These are phyloP conservation scores for Royoungia palumana DNA, from an alignment of 768 basidiomycete species.

Conservation along the genomic window DNA sequence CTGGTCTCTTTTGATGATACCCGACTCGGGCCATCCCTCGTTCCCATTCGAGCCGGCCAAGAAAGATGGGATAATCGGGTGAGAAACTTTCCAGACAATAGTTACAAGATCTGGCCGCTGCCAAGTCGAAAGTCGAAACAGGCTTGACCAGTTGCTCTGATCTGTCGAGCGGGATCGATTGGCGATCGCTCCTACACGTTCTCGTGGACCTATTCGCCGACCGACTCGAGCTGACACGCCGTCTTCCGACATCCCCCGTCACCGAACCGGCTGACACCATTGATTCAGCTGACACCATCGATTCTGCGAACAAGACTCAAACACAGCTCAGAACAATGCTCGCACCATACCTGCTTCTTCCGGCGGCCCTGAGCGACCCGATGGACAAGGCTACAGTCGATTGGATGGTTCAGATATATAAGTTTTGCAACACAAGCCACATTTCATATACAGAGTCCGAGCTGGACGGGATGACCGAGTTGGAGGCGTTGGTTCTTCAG, in stretches of 20 bases:
- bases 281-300: constrained; percentile 6
- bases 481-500: too few species aligned
- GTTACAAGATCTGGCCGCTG: constrained; percentile 16
- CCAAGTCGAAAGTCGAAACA: constrained; percentile 7
- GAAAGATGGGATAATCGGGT: constrained; percentile 34
- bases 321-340: constrained; percentile 20
- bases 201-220: constrained; percentile 20
- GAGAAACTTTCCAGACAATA: constrained; percentile 19
- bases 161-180: constrained; percentile 31
- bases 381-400: background rate
- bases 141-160: constrained; percentile 7
- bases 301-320: constrained; percentile 1
- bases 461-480: constrained; percentile 18
- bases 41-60: constrained; percentile 19
- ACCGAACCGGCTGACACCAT: constrained; percentile 9
- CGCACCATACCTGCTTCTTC: constrained; percentile 20
- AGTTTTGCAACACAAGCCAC: constrained; percentile 20
- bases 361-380: background rate
- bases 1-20: constrained; percentile 38
- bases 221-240: constrained; percentile 22
- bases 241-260: too few species aligned
- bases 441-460: constrained; percentile 5
- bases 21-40: constrained; percentile 28
- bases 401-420: constrained; percentile 31
- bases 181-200: constrained; percentile 23